Percentiles rank a stretch among this genome's conserved stretches.
phyloP scores from a whole-genome alignment of 2,329 filamentous ascomycete species.

The Pseudocercospora crystallina region DNA sequence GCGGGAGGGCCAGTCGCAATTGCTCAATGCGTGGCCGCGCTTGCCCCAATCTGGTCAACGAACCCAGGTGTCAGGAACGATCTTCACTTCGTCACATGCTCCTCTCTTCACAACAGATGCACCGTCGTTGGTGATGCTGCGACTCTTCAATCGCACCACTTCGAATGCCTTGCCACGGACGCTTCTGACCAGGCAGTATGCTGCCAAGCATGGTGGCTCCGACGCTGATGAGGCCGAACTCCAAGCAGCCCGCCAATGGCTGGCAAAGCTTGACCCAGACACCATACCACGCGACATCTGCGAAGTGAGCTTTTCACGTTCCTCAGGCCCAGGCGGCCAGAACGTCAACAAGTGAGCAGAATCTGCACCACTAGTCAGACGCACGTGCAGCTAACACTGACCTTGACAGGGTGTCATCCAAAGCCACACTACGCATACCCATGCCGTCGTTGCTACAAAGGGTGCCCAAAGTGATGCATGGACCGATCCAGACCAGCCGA shows the following conservation, averaged over 20 bases:
- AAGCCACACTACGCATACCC: conserved; percentile 62
- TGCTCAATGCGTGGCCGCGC: too few species aligned
- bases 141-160: background rate
- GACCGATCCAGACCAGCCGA: conserved; percentile 52
- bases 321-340: conserved; percentile 65
- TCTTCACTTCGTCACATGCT: too few species aligned
- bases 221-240: conserved; percentile 28
- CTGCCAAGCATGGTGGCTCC: conserved; percentile 11
- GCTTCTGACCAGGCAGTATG: conserved; percentile 10
- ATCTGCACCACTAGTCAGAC: background rate
- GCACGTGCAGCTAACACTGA: background rate
- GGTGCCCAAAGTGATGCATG: conserved; percentile 56
- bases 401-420: conserved; percentile 60
- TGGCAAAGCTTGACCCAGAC: conserved; percentile 52
- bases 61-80: too few species aligned
- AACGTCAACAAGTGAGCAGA: conserved; percentile 66
- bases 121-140: too few species aligned
- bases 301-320: conserved; percentile 62
- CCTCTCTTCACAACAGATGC: too few species aligned
- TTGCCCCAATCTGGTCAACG: too few species aligned
- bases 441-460: conserved; percentile 53
- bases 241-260: conserved; percentile 55
- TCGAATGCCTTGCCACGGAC: too few species aligned
- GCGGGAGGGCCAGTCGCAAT: too few species aligned
- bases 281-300: conserved; percentile 58